A percentile compares a stretch with the other conserved stretches of the same genome.
These are phyloP conservation scores for Eremothecium cymbalariae DNA, from an alignment of 1,139 yeast genomes.

Conservation along the genomic window DNA sequence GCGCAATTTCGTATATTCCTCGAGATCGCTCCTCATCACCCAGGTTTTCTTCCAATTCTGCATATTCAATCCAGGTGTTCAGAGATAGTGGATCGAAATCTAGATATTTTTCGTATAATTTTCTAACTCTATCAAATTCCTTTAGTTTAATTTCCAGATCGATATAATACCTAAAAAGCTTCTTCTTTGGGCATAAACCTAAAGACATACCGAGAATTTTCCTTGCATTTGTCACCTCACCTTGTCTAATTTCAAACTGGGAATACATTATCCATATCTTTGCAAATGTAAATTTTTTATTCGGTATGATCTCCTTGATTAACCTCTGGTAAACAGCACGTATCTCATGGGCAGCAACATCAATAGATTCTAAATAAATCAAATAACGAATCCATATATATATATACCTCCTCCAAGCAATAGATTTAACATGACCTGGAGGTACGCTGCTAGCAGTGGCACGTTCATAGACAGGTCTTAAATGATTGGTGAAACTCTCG, in stretches of 20 bases:
- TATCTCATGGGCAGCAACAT: slow-evolving; percentile 39
- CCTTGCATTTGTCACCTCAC: slow-evolving; percentile 46
- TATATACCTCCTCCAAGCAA: slow-evolving; percentile 59
- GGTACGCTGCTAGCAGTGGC: slow-evolving; percentile 38
- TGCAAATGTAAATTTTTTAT: slow-evolving; percentile 52
- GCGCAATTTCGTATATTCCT: slow-evolving; percentile 51
- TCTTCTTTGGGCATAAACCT: slow-evolving; percentile 56
- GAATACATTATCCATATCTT: slow-evolving; percentile 69
- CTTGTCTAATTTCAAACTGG: slow-evolving; percentile 65
- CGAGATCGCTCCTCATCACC: slow-evolving; percentile 66
- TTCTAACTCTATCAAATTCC: slow-evolving; percentile 73
- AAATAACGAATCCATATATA: slow-evolving; percentile 65
- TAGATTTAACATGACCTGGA: slow-evolving; percentile 27
- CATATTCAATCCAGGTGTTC: slow-evolving; percentile 49
- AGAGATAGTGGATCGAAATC: slow-evolving; percentile 43
- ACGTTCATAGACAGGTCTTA: slow-evolving; percentile 37
- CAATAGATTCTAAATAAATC: slow-evolving; percentile 50
- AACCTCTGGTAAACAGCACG: slow-evolving; percentile 46
- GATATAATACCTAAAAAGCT: slow-evolving; percentile 58
- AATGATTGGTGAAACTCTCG: slow-evolving; percentile 29
- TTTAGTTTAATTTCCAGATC: slow-evolving; percentile 43
- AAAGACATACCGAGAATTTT: slow-evolving; percentile 65
- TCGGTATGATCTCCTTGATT: slow-evolving; percentile 44
- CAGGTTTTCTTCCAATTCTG: slow-evolving; percentile 57
- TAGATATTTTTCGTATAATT: slow-evolving; percentile 59